A percentile compares a stretch with the other conserved stretches of the same genome.
Conservation (phyloP, 352 stramenopile species). For the Lagenidium giganteum region DNA sequence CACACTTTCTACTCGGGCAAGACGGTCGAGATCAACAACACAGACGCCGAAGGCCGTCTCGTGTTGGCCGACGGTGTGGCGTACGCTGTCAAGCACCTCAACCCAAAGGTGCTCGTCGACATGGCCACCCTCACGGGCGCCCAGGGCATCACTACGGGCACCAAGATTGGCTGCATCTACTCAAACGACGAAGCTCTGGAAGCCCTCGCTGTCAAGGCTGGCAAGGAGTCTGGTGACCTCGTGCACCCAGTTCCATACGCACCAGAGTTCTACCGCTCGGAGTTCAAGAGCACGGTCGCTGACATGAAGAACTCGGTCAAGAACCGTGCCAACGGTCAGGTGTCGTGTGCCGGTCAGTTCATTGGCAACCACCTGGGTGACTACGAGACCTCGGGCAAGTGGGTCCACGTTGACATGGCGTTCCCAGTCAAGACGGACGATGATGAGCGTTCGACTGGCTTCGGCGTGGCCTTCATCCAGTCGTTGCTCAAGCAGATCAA, state of each 20-base stretch:
- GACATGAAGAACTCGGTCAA: conserved; percentile 98
- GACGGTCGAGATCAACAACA: conserved; percentile 98
- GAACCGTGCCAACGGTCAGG: conserved; percentile 89
- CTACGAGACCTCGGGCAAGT: conserved; percentile 77
- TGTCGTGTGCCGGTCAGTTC: conserved; percentile 93
- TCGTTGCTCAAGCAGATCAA: conserved; percentile 57
- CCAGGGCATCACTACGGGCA: conserved; percentile 90
- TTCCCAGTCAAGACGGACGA: conserved; percentile 75
- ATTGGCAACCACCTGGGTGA: conserved; percentile 92
- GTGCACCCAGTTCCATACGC: conserved; percentile 90
- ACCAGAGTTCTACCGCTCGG: conserved; percentile 89
- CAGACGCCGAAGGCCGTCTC: conserved; percentile 92
- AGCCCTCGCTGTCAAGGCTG: conserved; percentile 61
- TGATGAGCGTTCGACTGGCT: conserved; percentile 87
- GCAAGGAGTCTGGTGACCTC: conserved; percentile 88
- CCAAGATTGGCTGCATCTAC: conserved; percentile 90
- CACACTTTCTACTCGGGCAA: conserved; percentile 92
- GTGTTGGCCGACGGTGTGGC: conserved; percentile 93
- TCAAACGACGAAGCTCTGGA: conserved; percentile 90
- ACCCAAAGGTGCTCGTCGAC: conserved; percentile 90
- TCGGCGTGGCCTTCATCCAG: conserved; percentile 90
- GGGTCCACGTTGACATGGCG: conserved; percentile 96
- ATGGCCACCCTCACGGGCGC: conserved; percentile 96
- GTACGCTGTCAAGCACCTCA: conserved; percentile 90
- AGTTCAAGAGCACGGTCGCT: conserved; percentile 91